Evolutionary conservation across 2,329 filamentous ascomycete genomes (phyloP).

Genomic region (Cadophora sp.): DNA sequence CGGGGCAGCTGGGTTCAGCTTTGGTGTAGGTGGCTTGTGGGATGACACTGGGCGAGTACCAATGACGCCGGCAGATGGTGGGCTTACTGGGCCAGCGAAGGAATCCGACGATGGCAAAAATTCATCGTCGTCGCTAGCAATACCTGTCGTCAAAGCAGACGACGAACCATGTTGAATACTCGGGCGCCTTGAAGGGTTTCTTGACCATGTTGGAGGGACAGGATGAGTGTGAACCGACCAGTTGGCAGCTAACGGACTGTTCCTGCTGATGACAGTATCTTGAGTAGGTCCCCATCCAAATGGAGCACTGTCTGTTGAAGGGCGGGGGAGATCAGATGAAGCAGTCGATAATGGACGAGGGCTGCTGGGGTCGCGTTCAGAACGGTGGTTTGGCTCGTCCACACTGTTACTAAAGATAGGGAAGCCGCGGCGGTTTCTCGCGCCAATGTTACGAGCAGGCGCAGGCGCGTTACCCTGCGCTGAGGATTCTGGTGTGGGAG

Average conservation of each 20-base stretch:
- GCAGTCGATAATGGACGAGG: slow-evolving; percentile 74
- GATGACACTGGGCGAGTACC: slow-evolving; percentile 72
- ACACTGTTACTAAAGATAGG: slow-evolving; percentile 60
- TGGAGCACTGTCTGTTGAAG: slow-evolving; percentile 79
- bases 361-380: slow-evolving; percentile 62
- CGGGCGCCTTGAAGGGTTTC: slow-evolving; percentile 79
- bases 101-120: slow-evolving; percentile 63
- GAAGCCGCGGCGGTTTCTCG: slow-evolving; percentile 39
- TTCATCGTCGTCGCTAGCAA: slow-evolving; percentile 69
- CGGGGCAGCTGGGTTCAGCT: slow-evolving; percentile 87
- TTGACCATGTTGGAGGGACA: slow-evolving; percentile 67
- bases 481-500: slow-evolving; percentile 35
- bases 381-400: slow-evolving; percentile 50
- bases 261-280: slow-evolving; percentile 56
- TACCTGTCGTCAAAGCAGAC: slow-evolving; percentile 63
- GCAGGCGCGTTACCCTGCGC: slow-evolving; percentile 44
- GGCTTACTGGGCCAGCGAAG: slow-evolving; percentile 58
- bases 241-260: slow-evolving; percentile 58
- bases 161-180: slow-evolving; percentile 81
- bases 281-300: slow-evolving; percentile 69
- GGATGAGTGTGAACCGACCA: slow-evolving; percentile 52
- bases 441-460: slow-evolving; percentile 39
- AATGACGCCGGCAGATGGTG: slow-evolving; percentile 70
- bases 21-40: slow-evolving; percentile 58
- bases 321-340: slow-evolving; percentile 74